These are phyloP conservation scores for Cyclotella kingstonii DNA, from an alignment of 108 stramenopile species.

Conservation along the genomic window DNA sequence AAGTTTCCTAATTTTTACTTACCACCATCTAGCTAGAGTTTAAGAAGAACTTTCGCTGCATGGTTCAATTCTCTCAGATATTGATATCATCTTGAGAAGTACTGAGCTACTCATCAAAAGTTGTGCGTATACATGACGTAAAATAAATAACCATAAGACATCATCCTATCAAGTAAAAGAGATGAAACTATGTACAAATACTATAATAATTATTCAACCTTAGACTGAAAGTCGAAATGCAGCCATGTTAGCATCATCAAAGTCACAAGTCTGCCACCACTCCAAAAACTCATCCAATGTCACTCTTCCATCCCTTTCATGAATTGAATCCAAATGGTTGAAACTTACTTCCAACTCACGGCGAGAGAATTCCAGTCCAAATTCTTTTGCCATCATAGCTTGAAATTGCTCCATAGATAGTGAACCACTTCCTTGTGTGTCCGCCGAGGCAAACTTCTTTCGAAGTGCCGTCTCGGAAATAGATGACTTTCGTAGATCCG, in stretches of 20 bases:
- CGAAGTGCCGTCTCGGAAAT: conserved; percentile 33
- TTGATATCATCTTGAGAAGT: too few relatives aligned
- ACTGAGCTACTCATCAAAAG: too few relatives aligned
- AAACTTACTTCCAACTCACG: conserved; percentile 18
- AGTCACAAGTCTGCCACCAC: conserved; percentile 16
- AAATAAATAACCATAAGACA: too few relatives aligned
- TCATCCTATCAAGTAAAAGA: too few relatives aligned
- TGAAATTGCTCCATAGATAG: conserved; percentile 42
- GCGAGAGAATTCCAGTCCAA: conserved; percentile 6
- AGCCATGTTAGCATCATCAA: conserved; percentile 19
- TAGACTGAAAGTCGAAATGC: conserved; percentile 9
- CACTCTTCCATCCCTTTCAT: conserved; percentile 7
- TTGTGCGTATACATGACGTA: too few relatives aligned
- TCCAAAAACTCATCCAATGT: conserved; percentile 20
- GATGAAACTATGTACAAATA: neutral
- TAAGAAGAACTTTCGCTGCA: too few relatives aligned
- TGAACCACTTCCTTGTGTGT: conserved; percentile 30
- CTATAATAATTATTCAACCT: neutral
- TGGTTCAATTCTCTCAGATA: too few relatives aligned
- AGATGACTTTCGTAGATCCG: conserved; percentile 31
- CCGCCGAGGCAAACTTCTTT: conserved; percentile 38
- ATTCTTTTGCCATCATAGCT: conserved; percentile 9
- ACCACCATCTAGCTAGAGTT: too few relatives aligned
- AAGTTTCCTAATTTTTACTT: too few relatives aligned
- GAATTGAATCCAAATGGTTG: conserved; percentile 9